Evolutionary conservation across 2,329 filamentous ascomycete species (phyloP).

Genomic region (Furcasterigmium sp.): DNA sequence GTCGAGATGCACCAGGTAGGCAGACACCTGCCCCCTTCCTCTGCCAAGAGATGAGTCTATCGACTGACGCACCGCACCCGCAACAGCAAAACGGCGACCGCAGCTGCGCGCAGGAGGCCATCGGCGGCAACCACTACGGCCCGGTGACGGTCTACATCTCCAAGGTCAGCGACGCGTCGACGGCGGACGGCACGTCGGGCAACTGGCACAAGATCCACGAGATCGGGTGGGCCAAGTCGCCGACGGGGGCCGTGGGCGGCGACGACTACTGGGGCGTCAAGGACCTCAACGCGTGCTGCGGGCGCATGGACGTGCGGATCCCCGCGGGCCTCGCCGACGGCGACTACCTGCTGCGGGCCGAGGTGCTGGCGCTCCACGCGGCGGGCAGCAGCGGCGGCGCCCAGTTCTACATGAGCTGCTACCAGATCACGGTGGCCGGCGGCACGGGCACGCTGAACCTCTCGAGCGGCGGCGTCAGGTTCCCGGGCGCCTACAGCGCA

Average conservation of each 20-base stretch:
- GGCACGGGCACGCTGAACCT: slow-evolving; percentile 19
- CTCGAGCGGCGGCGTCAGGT: slow-evolving; percentile 20
- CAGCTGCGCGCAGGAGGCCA: slow-evolving; percentile 39
- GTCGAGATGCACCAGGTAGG: slow-evolving; percentile 53
- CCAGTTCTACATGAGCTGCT: slow-evolving; percentile 34
- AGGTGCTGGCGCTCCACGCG: slow-evolving; percentile 42
- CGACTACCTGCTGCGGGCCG: slow-evolving; percentile 41
- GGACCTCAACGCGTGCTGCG: slow-evolving; percentile 30
- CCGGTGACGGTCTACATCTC: slow-evolving; percentile 48
- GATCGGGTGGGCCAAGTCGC: slow-evolving; percentile 32
- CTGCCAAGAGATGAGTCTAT: too few species aligned
- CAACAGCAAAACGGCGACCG: slow-evolving; percentile 40
- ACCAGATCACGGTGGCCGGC: slow-evolving; percentile 24
- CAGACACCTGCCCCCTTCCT: background rate
- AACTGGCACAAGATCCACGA: slow-evolving; percentile 50
- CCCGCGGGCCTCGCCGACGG: slow-evolving; percentile 24
- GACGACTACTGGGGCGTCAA: slow-evolving; percentile 40
- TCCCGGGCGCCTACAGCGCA: slow-evolving; percentile 39
- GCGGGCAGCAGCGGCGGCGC: slow-evolving; percentile 26
- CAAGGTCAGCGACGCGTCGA: slow-evolving; percentile 41
- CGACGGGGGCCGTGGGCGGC: slow-evolving; percentile 28
- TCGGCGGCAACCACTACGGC: slow-evolving; percentile 49
- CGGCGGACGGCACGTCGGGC: slow-evolving; percentile 32
- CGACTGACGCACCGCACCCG: background rate
- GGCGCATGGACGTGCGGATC: slow-evolving; percentile 34